These are phyloP conservation scores for Scytalidium lignicola DNA, from an alignment of 2,329 filamentous ascomycete genomes.

Conservation along the genomic window DNA sequence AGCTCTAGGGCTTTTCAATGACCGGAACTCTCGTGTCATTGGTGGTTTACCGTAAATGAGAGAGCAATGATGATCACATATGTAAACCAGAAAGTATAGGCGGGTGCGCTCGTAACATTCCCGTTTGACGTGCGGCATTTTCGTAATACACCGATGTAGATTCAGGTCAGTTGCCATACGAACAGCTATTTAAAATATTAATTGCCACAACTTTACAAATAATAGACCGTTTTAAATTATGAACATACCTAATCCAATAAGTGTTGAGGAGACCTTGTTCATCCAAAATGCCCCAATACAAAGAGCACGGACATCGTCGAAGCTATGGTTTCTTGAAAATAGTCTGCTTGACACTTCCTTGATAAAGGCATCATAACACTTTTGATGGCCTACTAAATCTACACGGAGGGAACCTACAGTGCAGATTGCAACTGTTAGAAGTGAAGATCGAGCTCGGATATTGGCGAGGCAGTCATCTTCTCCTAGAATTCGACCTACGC, in stretches of 20 bases:
- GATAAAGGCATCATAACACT: conserved; percentile 9
- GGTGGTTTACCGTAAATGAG: conserved; percentile 1
- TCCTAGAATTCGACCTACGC: conserved; percentile 27
- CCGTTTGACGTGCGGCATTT: conserved; percentile 27
- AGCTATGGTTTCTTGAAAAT: conserved; percentile 12
- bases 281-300: conserved; percentile 34
- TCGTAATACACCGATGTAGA: conserved; percentile 32
- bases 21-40: background rate
- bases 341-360: conserved; percentile 11
- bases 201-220: conserved; percentile 4
- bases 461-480: conserved; percentile 19
- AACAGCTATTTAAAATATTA: conserved; percentile 25
- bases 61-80: conserved; percentile 34
- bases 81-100: conserved; percentile 34
- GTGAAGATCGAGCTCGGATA: conserved; percentile 25
- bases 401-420: conserved; percentile 25
- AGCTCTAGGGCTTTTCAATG: background rate
- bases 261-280: conserved; percentile 17
- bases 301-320: conserved; percentile 28
- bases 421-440: conserved; percentile 29
- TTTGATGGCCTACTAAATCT: conserved; percentile 7
- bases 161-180: conserved; percentile 34
- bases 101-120: conserved; percentile 29
- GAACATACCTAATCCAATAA: conserved; percentile 15
- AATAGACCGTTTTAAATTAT: background rate